phyloP scores from a whole-genome alignment of 2,329 filamentous ascomycete species.

The Xylaria arbuscula region DNA sequence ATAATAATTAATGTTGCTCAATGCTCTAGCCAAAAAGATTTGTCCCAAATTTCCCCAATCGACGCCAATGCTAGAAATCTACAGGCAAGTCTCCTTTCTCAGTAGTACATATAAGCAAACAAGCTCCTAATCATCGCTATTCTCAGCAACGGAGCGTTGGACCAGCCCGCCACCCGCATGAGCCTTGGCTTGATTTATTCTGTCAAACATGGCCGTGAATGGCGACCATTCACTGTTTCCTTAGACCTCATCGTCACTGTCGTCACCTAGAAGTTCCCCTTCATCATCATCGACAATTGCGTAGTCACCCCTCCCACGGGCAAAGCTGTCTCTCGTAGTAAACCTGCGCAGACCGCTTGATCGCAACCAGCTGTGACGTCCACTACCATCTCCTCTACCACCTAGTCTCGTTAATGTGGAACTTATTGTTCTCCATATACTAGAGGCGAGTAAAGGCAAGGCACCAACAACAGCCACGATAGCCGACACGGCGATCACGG shows the following conservation, averaged over 20 bases:
- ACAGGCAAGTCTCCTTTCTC: slow-evolving; percentile 18
- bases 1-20: slow-evolving; percentile 27
- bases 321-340: slow-evolving; percentile 89
- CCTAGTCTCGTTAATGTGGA: slow-evolving; percentile 63
- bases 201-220: neutral
- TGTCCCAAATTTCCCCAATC: slow-evolving; percentile 26
- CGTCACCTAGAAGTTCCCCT: slow-evolving; percentile 91
- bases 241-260: slow-evolving; percentile 88
- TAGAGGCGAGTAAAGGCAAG: slow-evolving; percentile 76
- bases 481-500: slow-evolving; percentile 78
- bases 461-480: slow-evolving; percentile 68
- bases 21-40: slow-evolving; percentile 35
- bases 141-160: slow-evolving; percentile 4
- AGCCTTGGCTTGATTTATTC: slow-evolving; percentile 4
- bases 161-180: neutral
- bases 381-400: slow-evolving; percentile 59
- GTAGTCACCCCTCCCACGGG: slow-evolving; percentile 87
- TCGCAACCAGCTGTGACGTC: slow-evolving; percentile 62
- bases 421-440: slow-evolving; percentile 74
- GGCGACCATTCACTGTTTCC: slow-evolving; percentile 26
- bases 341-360: slow-evolving; percentile 74
- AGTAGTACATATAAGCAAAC: slow-evolving; percentile 11
- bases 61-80: slow-evolving; percentile 33
- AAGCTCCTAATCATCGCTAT: slow-evolving; percentile 11
- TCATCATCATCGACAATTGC: slow-evolving; percentile 91